Evolutionary conservation across 2,329 filamentous ascomycete genomes (phyloP).

Genomic region (Epichloe uncinata): DNA sequence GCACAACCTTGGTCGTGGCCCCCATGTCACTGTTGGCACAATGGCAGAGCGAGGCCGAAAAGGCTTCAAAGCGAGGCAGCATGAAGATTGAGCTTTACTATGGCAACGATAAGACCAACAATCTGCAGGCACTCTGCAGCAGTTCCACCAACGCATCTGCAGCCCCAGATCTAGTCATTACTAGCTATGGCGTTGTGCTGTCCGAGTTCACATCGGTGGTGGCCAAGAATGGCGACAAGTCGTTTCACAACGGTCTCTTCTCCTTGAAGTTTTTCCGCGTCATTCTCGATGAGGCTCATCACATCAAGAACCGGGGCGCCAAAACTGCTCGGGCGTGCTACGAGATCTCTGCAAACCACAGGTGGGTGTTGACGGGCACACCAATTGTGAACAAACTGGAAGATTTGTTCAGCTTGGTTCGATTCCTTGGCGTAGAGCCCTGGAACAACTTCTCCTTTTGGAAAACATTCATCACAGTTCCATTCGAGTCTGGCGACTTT

Average conservation of each 20-base stretch:
- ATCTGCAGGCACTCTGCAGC: slow-evolving; percentile 69
- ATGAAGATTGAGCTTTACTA: slow-evolving; percentile 86
- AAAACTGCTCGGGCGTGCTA: slow-evolving; percentile 96
- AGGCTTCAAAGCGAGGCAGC: slow-evolving; percentile 72
- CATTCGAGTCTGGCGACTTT: slow-evolving; percentile 92
- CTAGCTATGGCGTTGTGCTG: slow-evolving; percentile 82
- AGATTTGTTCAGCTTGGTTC: slow-evolving; percentile 84
- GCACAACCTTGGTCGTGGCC: slow-evolving; percentile 88
- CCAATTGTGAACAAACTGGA: slow-evolving; percentile 94
- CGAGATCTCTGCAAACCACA: slow-evolving; percentile 69
- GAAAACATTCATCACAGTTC: slow-evolving; percentile 96
- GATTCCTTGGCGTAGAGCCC: slow-evolving; percentile 86
- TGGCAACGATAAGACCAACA: slow-evolving; percentile 66
- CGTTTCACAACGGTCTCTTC: slow-evolving; percentile 62
- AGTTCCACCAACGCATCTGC: slow-evolving; percentile 58
- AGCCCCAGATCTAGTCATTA: slow-evolving; percentile 85
- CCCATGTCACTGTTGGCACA: slow-evolving; percentile 94
- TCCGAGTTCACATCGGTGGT: slow-evolving; percentile 70
- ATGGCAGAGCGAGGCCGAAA: slow-evolving; percentile 91
- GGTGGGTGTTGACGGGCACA: slow-evolving; percentile 90
- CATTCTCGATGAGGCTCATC: slow-evolving; percentile 90
- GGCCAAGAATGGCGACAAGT: slow-evolving; percentile 50
- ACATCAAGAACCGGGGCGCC: slow-evolving; percentile 78
- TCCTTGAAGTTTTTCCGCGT: slow-evolving; percentile 89
- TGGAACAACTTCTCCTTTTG: slow-evolving; percentile 99